Percentiles rank a stretch among this genome's conserved stretches.
phyloP scores from a whole-genome alignment of 140 eudicot species.

The Senecio squalidus region DNA sequence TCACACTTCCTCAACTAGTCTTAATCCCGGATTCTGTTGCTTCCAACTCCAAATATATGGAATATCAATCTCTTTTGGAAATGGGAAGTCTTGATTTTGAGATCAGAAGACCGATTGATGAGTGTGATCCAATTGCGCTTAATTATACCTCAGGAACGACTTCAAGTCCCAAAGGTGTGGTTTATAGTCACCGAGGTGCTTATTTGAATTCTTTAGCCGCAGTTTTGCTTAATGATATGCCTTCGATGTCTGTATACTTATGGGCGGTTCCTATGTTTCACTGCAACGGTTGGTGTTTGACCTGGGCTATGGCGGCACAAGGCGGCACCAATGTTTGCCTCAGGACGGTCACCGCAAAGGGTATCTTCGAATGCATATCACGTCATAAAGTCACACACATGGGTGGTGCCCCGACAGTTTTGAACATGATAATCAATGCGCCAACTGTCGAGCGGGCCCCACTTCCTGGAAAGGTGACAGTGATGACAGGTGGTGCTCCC shows the following conservation, averaged over 20 bases:
- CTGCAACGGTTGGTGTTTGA: constrained; percentile 69
- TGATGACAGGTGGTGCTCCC: constrained; percentile 60
- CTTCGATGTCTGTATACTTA: constrained; percentile 51
- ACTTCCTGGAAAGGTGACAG: constrained; percentile 41
- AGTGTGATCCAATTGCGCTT: constrained; percentile 59
- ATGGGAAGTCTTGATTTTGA: constrained; percentile 47
- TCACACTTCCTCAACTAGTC: constrained; percentile 34
- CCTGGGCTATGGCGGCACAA: constrained; percentile 66
- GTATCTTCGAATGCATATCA: constrained; percentile 28
- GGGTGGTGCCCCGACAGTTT: constrained; percentile 61
- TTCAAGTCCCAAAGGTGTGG: constrained; percentile 63
- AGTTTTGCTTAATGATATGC: constrained; percentile 45
- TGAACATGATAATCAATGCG: constrained; percentile 46
- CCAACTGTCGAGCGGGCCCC: constrained; percentile 24
- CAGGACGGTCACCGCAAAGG: constrained; percentile 42
- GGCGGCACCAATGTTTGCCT: constrained; percentile 66
- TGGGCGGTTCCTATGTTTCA: constrained; percentile 76
- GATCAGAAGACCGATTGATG: constrained; percentile 38
- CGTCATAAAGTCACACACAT: constrained; percentile 46
- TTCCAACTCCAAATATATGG: constrained; percentile 4
- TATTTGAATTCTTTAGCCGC: constrained; percentile 51
- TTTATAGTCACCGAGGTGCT: constrained; percentile 71
- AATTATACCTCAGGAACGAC: constrained; percentile 75
- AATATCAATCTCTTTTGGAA: constrained; percentile 33
- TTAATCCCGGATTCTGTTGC: constrained; percentile 32